Conservation (phyloP, 495 filamentous ascomycete species). For the Cryomyces minteri region DNA sequence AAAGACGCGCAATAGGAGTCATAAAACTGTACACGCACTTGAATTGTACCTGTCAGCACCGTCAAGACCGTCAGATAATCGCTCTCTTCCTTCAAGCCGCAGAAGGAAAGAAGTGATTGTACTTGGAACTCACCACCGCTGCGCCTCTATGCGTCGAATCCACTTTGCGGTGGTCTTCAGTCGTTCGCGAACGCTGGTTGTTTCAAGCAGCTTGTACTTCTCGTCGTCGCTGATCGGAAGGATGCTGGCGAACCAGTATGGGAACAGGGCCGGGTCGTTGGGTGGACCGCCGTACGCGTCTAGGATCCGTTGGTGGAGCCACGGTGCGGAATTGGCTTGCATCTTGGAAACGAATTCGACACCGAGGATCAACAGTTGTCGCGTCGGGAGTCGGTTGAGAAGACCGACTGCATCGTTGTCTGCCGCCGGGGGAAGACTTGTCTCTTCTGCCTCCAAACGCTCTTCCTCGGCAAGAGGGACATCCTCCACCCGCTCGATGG, state of each 20-base stretch:
- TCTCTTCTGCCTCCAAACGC: conserved; percentile 46
- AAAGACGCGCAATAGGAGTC: conserved; percentile 5
- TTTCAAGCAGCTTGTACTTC: conserved; percentile 55
- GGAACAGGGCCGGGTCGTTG: conserved; percentile 54
- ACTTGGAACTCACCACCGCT: conserved; percentile 43
- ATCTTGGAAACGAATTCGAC: conserved; percentile 48
- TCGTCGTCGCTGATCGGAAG: conserved; percentile 59
- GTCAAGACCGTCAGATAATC: not conserved
- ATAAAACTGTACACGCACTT: conserved; percentile 14
- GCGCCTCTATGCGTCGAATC: conserved; percentile 56
- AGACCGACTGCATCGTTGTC: conserved; percentile 17
- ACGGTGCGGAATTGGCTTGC: conserved; percentile 43
- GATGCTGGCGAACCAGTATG: conserved; percentile 82
- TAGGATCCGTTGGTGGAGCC: conserved; percentile 52
- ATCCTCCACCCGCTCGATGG: conserved; percentile 58
- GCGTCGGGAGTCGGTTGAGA: conserved; percentile 47
- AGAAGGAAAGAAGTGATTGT: not conserved
- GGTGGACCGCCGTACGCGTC: conserved; percentile 62
- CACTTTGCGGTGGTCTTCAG: conserved; percentile 62
- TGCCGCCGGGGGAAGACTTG: conserved; percentile 12
- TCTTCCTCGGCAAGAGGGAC: conserved; percentile 70
- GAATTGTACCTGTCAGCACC: conserved; percentile 11
- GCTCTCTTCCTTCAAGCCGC: not conserved
- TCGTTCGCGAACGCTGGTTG: conserved; percentile 58
- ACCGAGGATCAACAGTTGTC: conserved; percentile 43